phyloP scores from a whole-genome alignment of 2,329 filamentous ascomycete species.

The Ophiostoma ulmi region DNA sequence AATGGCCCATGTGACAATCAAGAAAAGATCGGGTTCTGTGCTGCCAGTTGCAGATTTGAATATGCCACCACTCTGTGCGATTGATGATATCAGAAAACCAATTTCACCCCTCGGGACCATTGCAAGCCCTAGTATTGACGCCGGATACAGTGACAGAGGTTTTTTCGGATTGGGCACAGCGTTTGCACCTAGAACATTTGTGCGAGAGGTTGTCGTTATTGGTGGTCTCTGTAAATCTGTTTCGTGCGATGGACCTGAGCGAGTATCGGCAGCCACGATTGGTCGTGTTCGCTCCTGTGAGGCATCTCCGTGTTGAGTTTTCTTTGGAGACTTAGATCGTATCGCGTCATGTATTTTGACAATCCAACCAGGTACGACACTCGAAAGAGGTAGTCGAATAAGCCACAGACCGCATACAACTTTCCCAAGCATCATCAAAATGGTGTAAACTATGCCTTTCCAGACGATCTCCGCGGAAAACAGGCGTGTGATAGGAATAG shows the following conservation, averaged over 20 bases:
- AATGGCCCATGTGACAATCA: slow-evolving; percentile 53
- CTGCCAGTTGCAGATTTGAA: slow-evolving; percentile 31
- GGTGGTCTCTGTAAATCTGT: background rate
- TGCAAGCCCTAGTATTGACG: slow-evolving; percentile 57
- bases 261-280: background rate
- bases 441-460: slow-evolving; percentile 66
- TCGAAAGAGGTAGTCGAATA: slow-evolving; percentile 21
- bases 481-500: slow-evolving; percentile 67
- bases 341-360: background rate
- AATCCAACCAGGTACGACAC: background rate
- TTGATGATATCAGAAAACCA: slow-evolving; percentile 66
- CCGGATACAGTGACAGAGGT: slow-evolving; percentile 61
- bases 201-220: background rate
- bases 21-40: slow-evolving; percentile 42
- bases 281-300: background rate
- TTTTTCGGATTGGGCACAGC: slow-evolving; percentile 35
- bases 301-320: background rate
- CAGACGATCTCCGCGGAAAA: slow-evolving; percentile 61
- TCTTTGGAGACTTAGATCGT: background rate
- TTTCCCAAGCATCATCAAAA: slow-evolving; percentile 64
- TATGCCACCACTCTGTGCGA: slow-evolving; percentile 53
- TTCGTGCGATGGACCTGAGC: no score
- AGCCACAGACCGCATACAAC: slow-evolving; percentile 54
- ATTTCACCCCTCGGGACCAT: slow-evolving; percentile 80
- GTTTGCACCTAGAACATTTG: background rate